Evolutionary conservation across 2,329 filamentous ascomycete genomes (phyloP), one percentile per base, ranked within the genome.

Genomic region (Aureobasidium sp.): DNA sequence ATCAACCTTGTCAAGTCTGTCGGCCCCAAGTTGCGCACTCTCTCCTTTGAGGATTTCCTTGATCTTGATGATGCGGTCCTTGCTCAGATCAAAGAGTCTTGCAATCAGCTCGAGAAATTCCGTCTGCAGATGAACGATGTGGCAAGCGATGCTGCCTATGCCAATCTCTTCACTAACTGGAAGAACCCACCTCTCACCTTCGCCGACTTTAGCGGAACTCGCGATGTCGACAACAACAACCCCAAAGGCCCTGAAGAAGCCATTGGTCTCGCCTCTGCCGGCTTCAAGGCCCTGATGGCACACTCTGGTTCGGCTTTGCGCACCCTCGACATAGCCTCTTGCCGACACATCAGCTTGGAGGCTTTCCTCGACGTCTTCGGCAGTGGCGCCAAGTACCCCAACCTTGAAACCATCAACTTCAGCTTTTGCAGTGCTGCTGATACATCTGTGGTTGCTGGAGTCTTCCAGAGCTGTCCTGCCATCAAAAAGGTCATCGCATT

Each of bases 251-350:
- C 83, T 0, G 76, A 85, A 61, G 79, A 82, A 27, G 68, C 82
- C 8, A 76, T 93, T 48, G 93, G 92, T 1, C 80, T 97, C 35
- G 90, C 87, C 58, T 87, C 85, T 0, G 75, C 82, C 6, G 91
- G 89, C 0, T 93, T 97, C 76, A 78, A 81, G 66, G 89, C 90
- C 0, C 75, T 97, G 47, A 96, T 97, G 90, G 76, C 78, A 0
- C 93, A 97, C 71, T 96, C 91, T 0, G 89, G 90, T 4, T 70
- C 75, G 1, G 78, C 75, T 12, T 74, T 97, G 1, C 79, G 81
- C 63, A 77, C 82, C 44, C 78, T 97, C 37, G 89, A 95, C 69
- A 78, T 97, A n/a, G 84, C 90, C 15, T 89, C 88, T 0, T 96
- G 91, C 70, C 87, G 93, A 3, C 88, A 96, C 71, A 92, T 97